Evolutionary conservation across 345 rosid species (phyloP).

Genomic region (Rhodamnia rubescens): DNA sequence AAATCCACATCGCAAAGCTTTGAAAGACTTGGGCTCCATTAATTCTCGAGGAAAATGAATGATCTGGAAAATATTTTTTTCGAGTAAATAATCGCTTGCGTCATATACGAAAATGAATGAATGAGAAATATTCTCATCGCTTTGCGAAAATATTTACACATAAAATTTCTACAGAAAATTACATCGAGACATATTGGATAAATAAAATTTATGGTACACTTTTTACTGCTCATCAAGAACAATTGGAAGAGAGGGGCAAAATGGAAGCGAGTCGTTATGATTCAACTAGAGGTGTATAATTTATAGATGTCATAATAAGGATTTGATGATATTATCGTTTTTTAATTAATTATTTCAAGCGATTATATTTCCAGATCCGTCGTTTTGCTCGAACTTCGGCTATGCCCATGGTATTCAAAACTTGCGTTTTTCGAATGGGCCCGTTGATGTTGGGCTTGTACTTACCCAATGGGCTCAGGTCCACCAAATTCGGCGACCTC

Average conservation of each 20-base stretch:
- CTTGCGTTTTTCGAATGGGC: not conserved
- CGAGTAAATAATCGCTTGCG: rapidly evolving
- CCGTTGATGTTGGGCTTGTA: not conserved
- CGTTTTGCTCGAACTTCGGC: not conserved
- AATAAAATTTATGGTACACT: too few species aligned
- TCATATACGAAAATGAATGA: not conserved
- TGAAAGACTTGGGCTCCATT: rapidly evolving
- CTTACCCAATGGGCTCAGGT: not conserved
- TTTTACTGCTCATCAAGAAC: too few species aligned
- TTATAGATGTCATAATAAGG: too few species aligned
- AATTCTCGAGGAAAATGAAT: not conserved
- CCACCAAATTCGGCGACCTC: too few species aligned
- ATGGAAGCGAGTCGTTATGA: too few species aligned
- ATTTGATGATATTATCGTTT: not conserved
- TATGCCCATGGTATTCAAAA: not conserved
- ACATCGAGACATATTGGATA: too few species aligned
- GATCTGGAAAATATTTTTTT: not conserved
- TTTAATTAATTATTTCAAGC: rapidly evolving
- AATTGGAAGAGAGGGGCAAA: too few species aligned
- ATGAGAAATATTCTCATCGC: rapidly evolving
- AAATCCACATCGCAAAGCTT: not conserved
- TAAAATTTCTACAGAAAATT: too few species aligned
- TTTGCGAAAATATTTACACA: rapidly evolving
- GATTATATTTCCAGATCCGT: too few species aligned
- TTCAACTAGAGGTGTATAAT: too few species aligned